phyloP scores from a whole-genome alignment of 768 basidiomycete genomes.

The Kwoniella sp. region DNA sequence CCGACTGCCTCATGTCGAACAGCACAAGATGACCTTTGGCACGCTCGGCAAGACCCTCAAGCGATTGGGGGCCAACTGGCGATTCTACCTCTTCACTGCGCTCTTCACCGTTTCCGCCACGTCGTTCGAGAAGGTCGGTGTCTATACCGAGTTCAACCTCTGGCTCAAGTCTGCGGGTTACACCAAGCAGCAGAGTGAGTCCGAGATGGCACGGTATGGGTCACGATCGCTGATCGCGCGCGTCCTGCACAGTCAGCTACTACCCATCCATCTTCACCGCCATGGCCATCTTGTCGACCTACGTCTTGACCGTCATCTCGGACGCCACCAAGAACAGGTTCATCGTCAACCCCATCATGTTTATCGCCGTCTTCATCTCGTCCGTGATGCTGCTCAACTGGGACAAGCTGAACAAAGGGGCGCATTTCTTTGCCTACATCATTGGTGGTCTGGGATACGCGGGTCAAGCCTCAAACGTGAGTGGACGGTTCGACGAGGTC shows the following conservation, averaged over 20 bases:
- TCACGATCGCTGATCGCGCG: background rate
- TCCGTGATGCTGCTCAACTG: conserved; percentile 57
- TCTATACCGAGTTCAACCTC: conserved; percentile 22
- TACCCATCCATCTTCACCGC: conserved; percentile 33
- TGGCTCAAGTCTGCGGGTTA: conserved; percentile 30
- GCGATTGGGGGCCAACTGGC: conserved; percentile 13
- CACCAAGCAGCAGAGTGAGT: conserved; percentile 14
- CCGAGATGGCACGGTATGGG: background rate
- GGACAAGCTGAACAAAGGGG: conserved; percentile 56
- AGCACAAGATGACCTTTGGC: conserved; percentile 20
- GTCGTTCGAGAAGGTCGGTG: conserved; percentile 26
- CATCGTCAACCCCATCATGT: conserved; percentile 40
- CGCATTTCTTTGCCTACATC: conserved; percentile 77
- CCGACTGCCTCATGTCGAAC: conserved; percentile 25
- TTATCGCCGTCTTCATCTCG: conserved; percentile 22
- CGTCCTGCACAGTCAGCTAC: conserved; percentile 26
- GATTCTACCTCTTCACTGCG: conserved; percentile 29
- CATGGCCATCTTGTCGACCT: conserved; percentile 33
- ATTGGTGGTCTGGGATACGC: conserved; percentile 62
- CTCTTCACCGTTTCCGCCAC: conserved; percentile 29
- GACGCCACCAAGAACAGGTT: conserved; percentile 31
- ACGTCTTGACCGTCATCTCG: conserved; percentile 19
- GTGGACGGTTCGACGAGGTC: no score
- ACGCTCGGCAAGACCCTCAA: conserved; percentile 16
- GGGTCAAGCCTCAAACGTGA: conserved; percentile 64